Evolutionary conservation across 2,329 filamentous ascomycete genomes (phyloP).

Genomic region (Fusarium brevicatenulatum): DNA sequence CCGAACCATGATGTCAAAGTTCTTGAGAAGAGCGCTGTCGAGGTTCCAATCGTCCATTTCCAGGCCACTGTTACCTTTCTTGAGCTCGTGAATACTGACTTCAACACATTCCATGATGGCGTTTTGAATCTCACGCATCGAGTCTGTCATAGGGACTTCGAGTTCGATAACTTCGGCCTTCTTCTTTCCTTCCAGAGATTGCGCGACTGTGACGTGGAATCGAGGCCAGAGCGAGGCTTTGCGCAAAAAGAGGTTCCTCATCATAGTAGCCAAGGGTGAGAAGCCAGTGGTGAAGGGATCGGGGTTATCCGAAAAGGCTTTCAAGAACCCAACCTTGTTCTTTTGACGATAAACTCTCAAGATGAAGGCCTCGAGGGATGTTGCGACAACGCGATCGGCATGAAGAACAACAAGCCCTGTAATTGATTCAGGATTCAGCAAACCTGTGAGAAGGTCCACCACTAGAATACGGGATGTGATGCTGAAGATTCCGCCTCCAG

Average conservation of each 20-base stretch:
- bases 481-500: slow-evolving; percentile 89
- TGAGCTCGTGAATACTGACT: slow-evolving; percentile 91
- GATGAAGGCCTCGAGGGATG: slow-evolving; percentile 94
- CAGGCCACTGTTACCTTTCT: slow-evolving; percentile 87
- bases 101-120: slow-evolving; percentile 97
- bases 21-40: slow-evolving; percentile 90
- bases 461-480: slow-evolving; percentile 96
- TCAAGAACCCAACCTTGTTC: slow-evolving; percentile 93
- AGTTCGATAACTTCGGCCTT: slow-evolving; percentile 98
- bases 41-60: slow-evolving; percentile 98
- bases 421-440: slow-evolving; percentile 84
- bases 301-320: slow-evolving; percentile 94
- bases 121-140: slow-evolving; percentile 93
- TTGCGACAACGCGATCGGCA: slow-evolving; percentile 86
- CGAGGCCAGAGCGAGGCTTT: slow-evolving; percentile 92
- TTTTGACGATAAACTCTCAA: slow-evolving; percentile 91
- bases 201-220: slow-evolving; percentile 90
- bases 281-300: slow-evolving; percentile 92
- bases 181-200: slow-evolving; percentile 88
- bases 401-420: slow-evolving; percentile 90
- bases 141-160: slow-evolving; percentile 94
- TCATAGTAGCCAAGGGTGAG: slow-evolving; percentile 86
- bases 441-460: slow-evolving; percentile 86
- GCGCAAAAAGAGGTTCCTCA: slow-evolving; percentile 87
- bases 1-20: slow-evolving; percentile 89